Base-by-base conservation (phyloP, 208 protist species). In the Novymonas esmeraldas region DNA sequence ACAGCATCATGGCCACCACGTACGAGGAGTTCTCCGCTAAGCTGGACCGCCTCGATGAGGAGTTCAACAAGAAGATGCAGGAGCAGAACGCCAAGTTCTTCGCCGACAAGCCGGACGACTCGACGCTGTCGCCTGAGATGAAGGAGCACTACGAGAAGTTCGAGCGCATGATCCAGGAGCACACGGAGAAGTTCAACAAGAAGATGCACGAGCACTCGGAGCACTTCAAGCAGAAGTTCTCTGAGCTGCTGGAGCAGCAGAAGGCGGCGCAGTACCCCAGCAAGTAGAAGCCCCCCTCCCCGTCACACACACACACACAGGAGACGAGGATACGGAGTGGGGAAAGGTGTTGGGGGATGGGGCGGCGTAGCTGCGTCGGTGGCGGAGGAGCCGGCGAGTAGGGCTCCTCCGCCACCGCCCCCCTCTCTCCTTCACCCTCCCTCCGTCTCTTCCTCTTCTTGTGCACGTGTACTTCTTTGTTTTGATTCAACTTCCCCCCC, bases 21-120 rank as follows among this genome's bases (percentile, higher is more conserved):
- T 84, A 86, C 66, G 87, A 95, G 72, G 88, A 96, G 64, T 94
- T 96, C 50, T 64, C 87, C 62, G 75, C 82, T 49, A 96, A 95
- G 85, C 92, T 96, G 41, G 89, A 96, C 76, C 89, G 87, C 79
- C 85, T 96, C 63, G 89, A 95, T 70, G 82, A 82, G 42, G 92
- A 96, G 85, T 94, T 95, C 60, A 78, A 78, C 48, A 93, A 92
- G 80, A 95, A 95, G 85, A 95, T 96, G 90, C 89, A 95, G 78
- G 89, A 95, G 62, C 92, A 95, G 81, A 95, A 95, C 83, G 91
- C 93, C 74, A 94, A 90, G 77, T 95, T 96, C 80, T 96, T 96
- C 69, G 88, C 89, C 49, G 89, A 95, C 83, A 95, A 95, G 78
- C 91, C 91, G 38, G 89, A 94, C 55, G 89, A 96, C 67, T 82